phyloP scores from a whole-genome alignment of 345 rosid species.

The Salix brachista region DNA sequence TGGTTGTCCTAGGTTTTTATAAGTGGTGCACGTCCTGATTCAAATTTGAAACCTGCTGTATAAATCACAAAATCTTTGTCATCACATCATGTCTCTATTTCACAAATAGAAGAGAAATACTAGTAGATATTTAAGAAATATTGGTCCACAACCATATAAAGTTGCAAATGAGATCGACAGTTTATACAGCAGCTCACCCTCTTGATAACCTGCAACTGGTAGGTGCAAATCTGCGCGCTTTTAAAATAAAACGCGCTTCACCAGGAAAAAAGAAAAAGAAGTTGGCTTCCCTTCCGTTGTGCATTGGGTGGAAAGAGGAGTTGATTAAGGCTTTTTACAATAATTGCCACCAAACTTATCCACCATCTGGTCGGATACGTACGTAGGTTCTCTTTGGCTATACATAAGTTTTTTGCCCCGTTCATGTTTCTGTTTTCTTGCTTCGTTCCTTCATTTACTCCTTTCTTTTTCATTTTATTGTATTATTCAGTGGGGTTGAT shows the following conservation, averaged over 20 bases:
- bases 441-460: not conserved
- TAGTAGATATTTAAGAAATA: constrained; percentile 72
- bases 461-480: no score
- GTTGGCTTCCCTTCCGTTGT: not conserved
- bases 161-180: constrained; percentile 68
- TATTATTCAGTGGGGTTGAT: no score
- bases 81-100: not conserved
- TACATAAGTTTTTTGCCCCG: not conserved
- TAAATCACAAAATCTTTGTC: no score
- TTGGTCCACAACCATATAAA: constrained; percentile 70
- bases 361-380: not conserved
- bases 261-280: not conserved
- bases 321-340: not conserved
- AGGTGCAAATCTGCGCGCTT: not conserved
- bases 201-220: constrained; percentile 12
- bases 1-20: fast-evolving
- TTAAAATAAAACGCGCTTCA: not conserved
- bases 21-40: no score
- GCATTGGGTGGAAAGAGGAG: not conserved
- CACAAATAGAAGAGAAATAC: constrained; percentile 21
- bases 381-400: not conserved
- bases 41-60: no score
- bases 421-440: not conserved
- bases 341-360: constrained; percentile 8
- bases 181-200: constrained; percentile 29